Conservation (phyloP, 2,329 filamentous ascomycete species). For the Neonectria punicea region DNA sequence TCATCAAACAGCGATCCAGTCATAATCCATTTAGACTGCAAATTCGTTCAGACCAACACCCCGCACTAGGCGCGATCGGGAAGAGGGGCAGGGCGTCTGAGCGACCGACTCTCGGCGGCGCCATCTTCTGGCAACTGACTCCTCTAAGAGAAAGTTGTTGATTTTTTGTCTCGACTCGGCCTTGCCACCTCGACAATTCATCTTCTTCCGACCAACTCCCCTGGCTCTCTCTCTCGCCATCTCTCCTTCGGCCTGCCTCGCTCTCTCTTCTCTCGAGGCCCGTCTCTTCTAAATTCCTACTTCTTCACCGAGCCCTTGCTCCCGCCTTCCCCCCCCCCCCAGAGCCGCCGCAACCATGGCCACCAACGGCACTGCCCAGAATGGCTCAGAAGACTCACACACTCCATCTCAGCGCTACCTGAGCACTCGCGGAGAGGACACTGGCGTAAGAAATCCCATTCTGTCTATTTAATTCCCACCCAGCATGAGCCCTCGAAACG, state of each 20-base stretch:
- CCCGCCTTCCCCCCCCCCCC: slow-evolving; percentile 8
- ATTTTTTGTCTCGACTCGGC: slow-evolving; percentile 10
- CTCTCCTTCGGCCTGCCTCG: neutral
- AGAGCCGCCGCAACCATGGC: slow-evolving; percentile 49
- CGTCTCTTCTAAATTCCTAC: neutral
- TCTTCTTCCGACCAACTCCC: neutral
- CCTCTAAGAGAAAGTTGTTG: slow-evolving; percentile 8
- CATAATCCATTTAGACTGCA: neutral
- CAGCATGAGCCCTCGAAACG: neutral
- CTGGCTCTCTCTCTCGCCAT: neutral
- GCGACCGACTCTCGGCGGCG: slow-evolving; percentile 33
- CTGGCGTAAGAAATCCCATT: slow-evolving; percentile 52
- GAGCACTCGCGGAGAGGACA: slow-evolving; percentile 62
- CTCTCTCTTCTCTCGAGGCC: slow-evolving; percentile 3
- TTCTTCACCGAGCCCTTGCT: neutral
- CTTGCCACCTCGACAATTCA: slow-evolving; percentile 2
- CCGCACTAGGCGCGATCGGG: slow-evolving; percentile 44
- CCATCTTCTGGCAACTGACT: slow-evolving; percentile 14
- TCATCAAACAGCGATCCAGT: neutral
- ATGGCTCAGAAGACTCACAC: slow-evolving; percentile 47
- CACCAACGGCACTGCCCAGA: slow-evolving; percentile 52
- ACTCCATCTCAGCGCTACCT: slow-evolving; percentile 61
- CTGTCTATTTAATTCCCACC: neutral
- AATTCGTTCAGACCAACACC: slow-evolving; percentile 28
- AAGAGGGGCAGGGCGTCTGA: slow-evolving; percentile 32